A percentile compares a stretch with the other conserved stretches of the same genome.
These are phyloP conservation scores for Prunus yedoensis DNA, from an alignment of 331 rosid species.

Conservation along the genomic window DNA sequence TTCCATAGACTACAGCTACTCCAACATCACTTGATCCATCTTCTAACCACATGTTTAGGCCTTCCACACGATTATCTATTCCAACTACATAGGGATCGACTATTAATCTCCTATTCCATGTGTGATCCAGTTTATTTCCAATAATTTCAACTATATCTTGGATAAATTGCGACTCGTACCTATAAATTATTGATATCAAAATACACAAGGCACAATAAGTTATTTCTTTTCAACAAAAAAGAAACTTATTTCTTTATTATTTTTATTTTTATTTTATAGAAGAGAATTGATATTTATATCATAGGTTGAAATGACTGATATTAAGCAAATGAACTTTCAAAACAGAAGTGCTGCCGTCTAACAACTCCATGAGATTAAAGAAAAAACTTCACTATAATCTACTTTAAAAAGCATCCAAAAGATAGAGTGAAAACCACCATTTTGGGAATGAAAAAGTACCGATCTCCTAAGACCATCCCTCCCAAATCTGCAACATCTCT, in stretches of 20 bases:
- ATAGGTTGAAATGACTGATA: no score
- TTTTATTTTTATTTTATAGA: no score
- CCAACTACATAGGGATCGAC: constrained; percentile 3
- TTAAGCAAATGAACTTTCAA: no score
- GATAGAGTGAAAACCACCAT: no score
- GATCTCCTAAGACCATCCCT: background rate
- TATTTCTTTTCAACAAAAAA: no score
- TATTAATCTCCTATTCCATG: background rate
- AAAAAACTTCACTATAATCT: no score
- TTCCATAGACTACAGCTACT: background rate
- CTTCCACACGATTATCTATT: background rate
- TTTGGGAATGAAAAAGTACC: background rate
- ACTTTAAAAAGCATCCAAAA: no score
- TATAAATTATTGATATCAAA: background rate
- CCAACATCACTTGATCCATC: background rate
- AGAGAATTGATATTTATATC: no score
- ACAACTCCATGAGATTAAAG: no score
- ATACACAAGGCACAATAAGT: background rate
- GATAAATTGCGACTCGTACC: constrained; percentile 1
- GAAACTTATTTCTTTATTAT: no score
- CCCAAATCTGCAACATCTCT: background rate
- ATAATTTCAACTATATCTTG: background rate
- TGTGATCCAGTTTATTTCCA: background rate
- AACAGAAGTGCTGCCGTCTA: no score
- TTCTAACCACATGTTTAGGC: background rate